phyloP scores from a whole-genome alignment of 345 rosid species.

The Salix udensis region DNA sequence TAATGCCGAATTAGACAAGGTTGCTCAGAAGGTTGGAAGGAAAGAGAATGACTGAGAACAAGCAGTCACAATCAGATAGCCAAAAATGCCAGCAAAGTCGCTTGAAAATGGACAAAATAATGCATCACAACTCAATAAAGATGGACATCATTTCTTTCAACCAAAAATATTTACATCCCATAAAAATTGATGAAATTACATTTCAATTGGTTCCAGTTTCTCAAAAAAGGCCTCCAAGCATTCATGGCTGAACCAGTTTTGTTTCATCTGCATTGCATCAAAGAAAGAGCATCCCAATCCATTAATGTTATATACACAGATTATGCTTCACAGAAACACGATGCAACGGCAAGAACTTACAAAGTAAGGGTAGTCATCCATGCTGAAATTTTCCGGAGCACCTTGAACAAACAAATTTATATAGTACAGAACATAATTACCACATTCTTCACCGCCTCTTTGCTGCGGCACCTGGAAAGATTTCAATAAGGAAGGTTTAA shows the following conservation, averaged over 20 bases:
- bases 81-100: too few species aligned
- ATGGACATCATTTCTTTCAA: neutral
- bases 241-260: slow-evolving; percentile 55
- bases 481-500: neutral
- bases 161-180: too few species aligned
- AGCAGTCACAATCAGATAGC: too few species aligned
- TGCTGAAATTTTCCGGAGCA: slow-evolving; percentile 48
- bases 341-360: slow-evolving; percentile 35
- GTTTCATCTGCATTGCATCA: slow-evolving; percentile 44
- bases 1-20: neutral
- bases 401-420: slow-evolving; percentile 51
- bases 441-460: slow-evolving; percentile 61
- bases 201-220: slow-evolving; percentile 15
- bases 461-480: slow-evolving; percentile 66
- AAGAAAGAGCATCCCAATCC: neutral
- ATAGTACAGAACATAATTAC: slow-evolving; percentile 63
- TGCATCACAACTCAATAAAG: neutral
- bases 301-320: neutral
- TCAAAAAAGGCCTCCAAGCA: slow-evolving; percentile 38
- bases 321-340: neutral
- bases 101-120: neutral
- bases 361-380: slow-evolving; percentile 41
- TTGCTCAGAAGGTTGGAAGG: neutral
- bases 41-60: neutral
- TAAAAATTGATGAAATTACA: neutral